Base-by-base conservation (phyloP, 805 yeast species). In the Starmerella ratchasimensis region DNA sequence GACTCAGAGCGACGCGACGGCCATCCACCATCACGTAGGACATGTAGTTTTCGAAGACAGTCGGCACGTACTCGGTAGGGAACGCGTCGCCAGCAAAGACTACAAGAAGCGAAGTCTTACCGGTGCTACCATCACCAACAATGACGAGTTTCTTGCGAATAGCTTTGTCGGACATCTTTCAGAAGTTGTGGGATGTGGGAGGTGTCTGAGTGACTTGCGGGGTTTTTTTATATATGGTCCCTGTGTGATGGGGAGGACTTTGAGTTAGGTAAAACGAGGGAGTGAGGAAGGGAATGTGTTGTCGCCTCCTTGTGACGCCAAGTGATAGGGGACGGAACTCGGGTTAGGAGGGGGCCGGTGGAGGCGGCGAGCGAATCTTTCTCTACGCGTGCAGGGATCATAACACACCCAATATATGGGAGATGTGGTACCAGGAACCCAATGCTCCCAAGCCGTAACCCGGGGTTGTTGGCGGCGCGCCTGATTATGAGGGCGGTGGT, bases 101-200 rank as follows among this genome's bases (percentile, higher is more conserved):
- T 31, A 84, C 83, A 60, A 83, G 69, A 53, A 83, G 67, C 72
- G 94, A 84, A 6, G 95, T 84, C 59, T 83, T 83, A 67, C 95
- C 95, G 68, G 94, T 84, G 41, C 94, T 94, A 74, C 95, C 95
- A 61, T 83, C 95, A 62, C 95, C 95, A 40, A 83, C 94, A 57
- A 84, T 81, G 60, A 84, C 95, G 56, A 83, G 71, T 64, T 83
- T 83, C 49, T 48, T 51, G 35, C 55, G 47, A 41, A 50, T 49
- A 27, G 48, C 45, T 42, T 45, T 47, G 43, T 45, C 46, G 44
- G 42, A 44, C 50, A 44, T 40, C 3, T 19, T n/a, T n/a, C n/a
- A n/a, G 31, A 31, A 21, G 33, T 9, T 4, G 27, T 19, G 31
- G 4, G 28, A 26, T 9, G 31, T 15, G 31, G 14, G 16, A 7